Evolutionary conservation across 495 filamentous ascomycete genomes (phyloP).

Genomic region (Talaromyces nanjingensis): DNA sequence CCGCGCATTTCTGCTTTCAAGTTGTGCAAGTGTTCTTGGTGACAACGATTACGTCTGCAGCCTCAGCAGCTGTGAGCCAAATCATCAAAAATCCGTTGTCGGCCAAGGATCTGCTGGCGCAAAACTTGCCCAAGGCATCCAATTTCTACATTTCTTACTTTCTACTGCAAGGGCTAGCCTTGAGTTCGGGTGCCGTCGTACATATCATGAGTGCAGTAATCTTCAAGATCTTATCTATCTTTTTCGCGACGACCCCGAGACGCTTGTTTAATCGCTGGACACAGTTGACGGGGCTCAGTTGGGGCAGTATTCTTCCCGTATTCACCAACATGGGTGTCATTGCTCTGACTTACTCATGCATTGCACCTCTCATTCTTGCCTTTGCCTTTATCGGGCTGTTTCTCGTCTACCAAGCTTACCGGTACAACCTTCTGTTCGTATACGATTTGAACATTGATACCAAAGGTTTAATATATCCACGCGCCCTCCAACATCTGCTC

Average conservation of each 20-base stretch:
- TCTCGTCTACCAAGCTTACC: constrained; percentile 82
- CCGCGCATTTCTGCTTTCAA: constrained; percentile 86
- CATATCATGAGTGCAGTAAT: constrained; percentile 67
- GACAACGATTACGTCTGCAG: constrained; percentile 66
- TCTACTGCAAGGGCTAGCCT: constrained; percentile 74
- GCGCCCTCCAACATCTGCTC: constrained; percentile 78
- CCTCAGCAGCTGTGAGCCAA: constrained; percentile 56
- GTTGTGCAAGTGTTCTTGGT: constrained; percentile 88
- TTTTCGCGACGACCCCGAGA: constrained; percentile 57
- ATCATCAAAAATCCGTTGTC: constrained; percentile 59
- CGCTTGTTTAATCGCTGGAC: constrained; percentile 58
- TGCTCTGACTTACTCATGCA: constrained; percentile 76
- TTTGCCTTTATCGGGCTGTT: constrained; percentile 74
- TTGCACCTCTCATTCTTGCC: constrained; percentile 76
- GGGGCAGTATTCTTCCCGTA: constrained; percentile 80
- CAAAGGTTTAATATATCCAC: constrained; percentile 79
- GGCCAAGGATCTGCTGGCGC: constrained; percentile 58
- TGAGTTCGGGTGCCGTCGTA: constrained; percentile 64
- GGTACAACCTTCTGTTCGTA: constrained; percentile 89
- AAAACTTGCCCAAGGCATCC: constrained; percentile 69
- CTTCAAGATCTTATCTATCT: constrained; percentile 66
- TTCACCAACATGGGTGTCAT: constrained; percentile 87
- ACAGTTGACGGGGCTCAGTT: constrained; percentile 54
- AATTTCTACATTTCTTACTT: constrained; percentile 94
- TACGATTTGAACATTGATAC: constrained; percentile 78